Evolutionary conservation across 495 filamentous ascomycete species (phyloP), one percentile per base, ranked within the genome.

Genomic region (Recurvomyces mirabilis): DNA sequence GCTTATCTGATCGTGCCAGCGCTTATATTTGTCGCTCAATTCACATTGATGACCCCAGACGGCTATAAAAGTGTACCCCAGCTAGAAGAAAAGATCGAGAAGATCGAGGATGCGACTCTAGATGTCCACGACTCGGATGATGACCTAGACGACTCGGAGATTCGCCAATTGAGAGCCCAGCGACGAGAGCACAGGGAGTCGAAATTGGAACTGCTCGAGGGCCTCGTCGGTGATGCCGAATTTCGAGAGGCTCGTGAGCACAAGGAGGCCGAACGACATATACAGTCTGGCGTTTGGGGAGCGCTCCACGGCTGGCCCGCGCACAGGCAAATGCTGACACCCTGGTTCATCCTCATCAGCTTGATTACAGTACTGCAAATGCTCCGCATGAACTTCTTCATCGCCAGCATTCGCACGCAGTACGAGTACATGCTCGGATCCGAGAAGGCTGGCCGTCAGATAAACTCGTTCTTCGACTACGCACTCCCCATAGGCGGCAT

Each of bases 311-410:
- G 79, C 20, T 69, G 68, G 37, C 73, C 79, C 4, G 83, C 84
- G 0, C 50, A 68, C 13, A 61, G 81, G 41, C 91, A 98, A 65
- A 83, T 98, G 55, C 63, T 60, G 23, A 79, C 79, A 2, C 82
- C 81, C 1, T 98, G 88, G 89, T 98, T 94, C 55, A 65, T 83
- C 25, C 67, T 95, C 23, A 87, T 95, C 50, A 79, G 84, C 4
- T 53, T 84, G 1, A 94, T 95, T 61, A 95, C 89, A 0, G 72
- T 93, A 14, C 64, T 93, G 19, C 86, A 91, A 62, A 94, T 93
- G 88, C 84, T 83, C 0, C 77, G 89, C 14, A 94, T 95, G 62
- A 96, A 96, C 66, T 98, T 85, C 70, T 96, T 98, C 55, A 85
- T 98, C 28, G 87, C 91, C 1, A 89, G 88, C 2, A 79, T 98